A percentile compares a stretch with the other conserved stretches of the same genome.
phyloP scores from a whole-genome alignment of 2,329 filamentous ascomycete genomes.

The Meredithiella fracta region DNA sequence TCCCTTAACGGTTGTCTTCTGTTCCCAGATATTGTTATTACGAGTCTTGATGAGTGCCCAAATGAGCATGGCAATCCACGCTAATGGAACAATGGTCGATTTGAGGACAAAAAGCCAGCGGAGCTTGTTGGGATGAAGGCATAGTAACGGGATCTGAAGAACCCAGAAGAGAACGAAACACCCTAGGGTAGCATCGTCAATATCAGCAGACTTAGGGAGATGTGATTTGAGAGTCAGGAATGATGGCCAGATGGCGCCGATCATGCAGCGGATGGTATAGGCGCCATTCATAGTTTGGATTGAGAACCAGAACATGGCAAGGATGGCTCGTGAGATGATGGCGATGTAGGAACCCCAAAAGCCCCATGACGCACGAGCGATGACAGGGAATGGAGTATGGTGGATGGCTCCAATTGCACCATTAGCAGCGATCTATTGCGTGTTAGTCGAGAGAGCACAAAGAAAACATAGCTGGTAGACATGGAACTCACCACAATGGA shows the following conservation, averaged over 20 bases:
- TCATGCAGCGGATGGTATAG: constrained; percentile 13
- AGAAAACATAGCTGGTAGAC: too few relatives aligned
- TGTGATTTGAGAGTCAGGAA: constrained; percentile 24
- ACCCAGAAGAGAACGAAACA: constrained; percentile 32
- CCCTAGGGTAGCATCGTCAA: constrained; percentile 23
- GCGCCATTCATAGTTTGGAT: constrained; percentile 22
- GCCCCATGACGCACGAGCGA: constrained; percentile 24
- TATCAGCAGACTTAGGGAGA: constrained; percentile 21
- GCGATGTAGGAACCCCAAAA: constrained; percentile 28
- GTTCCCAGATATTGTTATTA: constrained; percentile 16
- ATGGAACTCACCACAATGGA: constrained; percentile 27
- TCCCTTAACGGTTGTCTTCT: constrained; percentile 19
- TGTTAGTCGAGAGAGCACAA: too few relatives aligned
- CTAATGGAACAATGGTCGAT: constrained; percentile 18
- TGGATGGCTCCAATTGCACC: constrained; percentile 22
- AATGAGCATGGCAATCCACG: constrained; percentile 20
- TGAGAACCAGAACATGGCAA: constrained; percentile 21
- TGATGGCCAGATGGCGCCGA: constrained; percentile 28
- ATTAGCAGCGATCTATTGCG: constrained; percentile 26
- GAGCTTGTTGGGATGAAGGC: constrained; percentile 28
- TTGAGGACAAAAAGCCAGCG: constrained; percentile 27
- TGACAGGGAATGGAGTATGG: constrained; percentile 24
- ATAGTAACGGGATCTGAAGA: constrained; percentile 27
- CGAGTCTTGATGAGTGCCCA: constrained; percentile 21
- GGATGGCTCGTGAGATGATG: constrained; percentile 22